Conservation (phyloP, 148 eudicot species). For the Bassia scoparia region DNA sequence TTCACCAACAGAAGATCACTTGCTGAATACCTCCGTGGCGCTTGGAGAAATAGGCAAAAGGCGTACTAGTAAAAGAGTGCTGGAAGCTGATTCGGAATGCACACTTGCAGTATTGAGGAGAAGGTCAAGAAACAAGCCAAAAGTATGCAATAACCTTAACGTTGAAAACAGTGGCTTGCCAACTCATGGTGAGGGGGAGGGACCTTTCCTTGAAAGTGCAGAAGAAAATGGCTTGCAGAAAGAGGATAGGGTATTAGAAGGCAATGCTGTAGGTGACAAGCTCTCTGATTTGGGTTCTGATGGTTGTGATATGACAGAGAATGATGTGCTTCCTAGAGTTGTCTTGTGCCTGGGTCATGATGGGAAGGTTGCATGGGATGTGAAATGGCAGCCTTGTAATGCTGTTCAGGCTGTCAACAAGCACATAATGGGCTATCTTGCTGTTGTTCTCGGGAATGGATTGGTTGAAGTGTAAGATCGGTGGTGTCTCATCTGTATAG, state of each 20-base stretch:
- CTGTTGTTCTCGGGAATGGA: conserved; percentile 90
- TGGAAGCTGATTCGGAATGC: conserved; percentile 24
- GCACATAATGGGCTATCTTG: conserved; percentile 87
- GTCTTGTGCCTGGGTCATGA: conserved; percentile 84
- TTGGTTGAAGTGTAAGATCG: conserved; percentile 85
- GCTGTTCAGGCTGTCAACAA: conserved; percentile 35
- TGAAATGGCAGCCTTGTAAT: conserved; percentile 70
- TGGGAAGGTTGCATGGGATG: conserved; percentile 98
- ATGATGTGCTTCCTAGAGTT: conserved; percentile 62
- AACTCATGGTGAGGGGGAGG: conserved; percentile 24
- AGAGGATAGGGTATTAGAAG: conserved; percentile 22
- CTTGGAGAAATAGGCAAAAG: conserved; percentile 13
- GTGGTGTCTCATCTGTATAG: background rate
- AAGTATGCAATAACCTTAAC: conserved; percentile 11
- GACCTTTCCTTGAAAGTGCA: conserved; percentile 22
- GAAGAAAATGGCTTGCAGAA: conserved; percentile 15
- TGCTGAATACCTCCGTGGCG: background rate
- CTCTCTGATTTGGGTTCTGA: conserved; percentile 23
- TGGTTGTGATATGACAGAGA: conserved; percentile 32
- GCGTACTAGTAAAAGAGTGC: conserved; percentile 17
- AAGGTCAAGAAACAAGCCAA: conserved; percentile 30
- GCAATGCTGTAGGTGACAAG: conserved; percentile 11
- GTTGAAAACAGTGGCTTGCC: conserved; percentile 16
- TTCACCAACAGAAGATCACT: conserved; percentile 7
- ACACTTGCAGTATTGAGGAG: conserved; percentile 29